Conservation (phyloP, 768 basidiomycete genomes). For the Krasilnikovozyma curviuscula region DNA sequence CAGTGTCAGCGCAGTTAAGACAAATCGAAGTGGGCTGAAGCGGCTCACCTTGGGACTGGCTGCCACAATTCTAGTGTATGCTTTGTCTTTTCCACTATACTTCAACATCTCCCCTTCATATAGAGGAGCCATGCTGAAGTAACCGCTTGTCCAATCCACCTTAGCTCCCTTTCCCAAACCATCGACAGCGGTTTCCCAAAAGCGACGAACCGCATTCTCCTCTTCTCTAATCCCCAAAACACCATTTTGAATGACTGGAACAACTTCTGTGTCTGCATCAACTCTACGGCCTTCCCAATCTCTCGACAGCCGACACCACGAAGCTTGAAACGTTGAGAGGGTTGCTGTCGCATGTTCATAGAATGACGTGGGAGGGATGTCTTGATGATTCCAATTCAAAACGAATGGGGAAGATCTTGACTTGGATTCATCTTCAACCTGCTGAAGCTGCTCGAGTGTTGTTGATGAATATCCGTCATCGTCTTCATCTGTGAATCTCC, state of each 20-base stretch:
- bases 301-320: conserved; percentile 16
- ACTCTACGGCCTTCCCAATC: conserved; percentile 15
- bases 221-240: conserved; percentile 75
- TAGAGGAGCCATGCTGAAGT: conserved; percentile 83
- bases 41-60: conserved; percentile 60
- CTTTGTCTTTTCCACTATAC: conserved; percentile 38
- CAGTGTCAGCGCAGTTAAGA: not conserved
- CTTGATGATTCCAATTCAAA: too few species aligned
- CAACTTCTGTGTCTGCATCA: conserved; percentile 37
- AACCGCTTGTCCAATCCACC: conserved; percentile 80
- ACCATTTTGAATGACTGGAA: conserved; percentile 76
- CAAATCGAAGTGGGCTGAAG: not conserved
- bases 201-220: conserved; percentile 34
- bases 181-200: conserved; percentile 24
- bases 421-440: not conserved
- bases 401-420: too few species aligned
- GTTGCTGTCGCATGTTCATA: conserved; percentile 40
- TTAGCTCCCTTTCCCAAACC: conserved; percentile 28
- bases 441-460: too few species aligned
- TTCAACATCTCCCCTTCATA: too few species aligned
- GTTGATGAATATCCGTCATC: too few species aligned
- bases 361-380: too few species aligned
- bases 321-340: conserved; percentile 42
- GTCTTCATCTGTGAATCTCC: too few species aligned
- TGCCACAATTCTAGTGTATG: conserved; percentile 53